Percentiles rank a stretch among this genome's conserved stretches.
These are phyloP conservation scores for Claviceps digitariae DNA, from an alignment of 2,329 filamentous ascomycete genomes.

Conservation along the genomic window DNA sequence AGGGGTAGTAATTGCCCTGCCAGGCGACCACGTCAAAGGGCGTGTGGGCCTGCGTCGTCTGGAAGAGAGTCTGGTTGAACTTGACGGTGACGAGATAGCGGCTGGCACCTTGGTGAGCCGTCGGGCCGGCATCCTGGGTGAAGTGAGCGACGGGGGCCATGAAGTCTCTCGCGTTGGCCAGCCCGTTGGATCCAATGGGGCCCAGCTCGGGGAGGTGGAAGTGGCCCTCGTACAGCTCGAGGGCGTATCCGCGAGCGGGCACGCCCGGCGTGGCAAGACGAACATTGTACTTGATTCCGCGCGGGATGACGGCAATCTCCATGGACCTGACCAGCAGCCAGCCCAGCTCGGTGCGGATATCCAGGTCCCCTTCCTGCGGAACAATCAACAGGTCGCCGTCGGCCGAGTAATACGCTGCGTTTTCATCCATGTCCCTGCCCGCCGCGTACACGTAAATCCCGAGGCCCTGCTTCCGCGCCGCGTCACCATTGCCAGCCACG, in stretches of 20 bases:
- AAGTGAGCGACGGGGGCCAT: slow-evolving; percentile 58
- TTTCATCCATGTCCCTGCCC: slow-evolving; percentile 61
- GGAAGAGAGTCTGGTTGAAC: slow-evolving; percentile 53
- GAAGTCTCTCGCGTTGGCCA: slow-evolving; percentile 67
- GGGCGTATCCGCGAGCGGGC: slow-evolving; percentile 57
- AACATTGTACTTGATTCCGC: slow-evolving; percentile 62
- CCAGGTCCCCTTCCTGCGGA: slow-evolving; percentile 57
- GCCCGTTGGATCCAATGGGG: slow-evolving; percentile 58
- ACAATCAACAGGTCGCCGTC: slow-evolving; percentile 71
- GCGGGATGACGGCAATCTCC: slow-evolving; percentile 64
- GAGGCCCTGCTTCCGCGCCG: slow-evolving; percentile 63
- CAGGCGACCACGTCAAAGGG: slow-evolving; percentile 72
- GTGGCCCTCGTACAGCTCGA: slow-evolving; percentile 62
- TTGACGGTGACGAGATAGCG: slow-evolving; percentile 39
- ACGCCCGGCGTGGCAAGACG: slow-evolving; percentile 37
- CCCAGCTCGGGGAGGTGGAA: slow-evolving; percentile 60
- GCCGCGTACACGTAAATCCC: slow-evolving; percentile 73
- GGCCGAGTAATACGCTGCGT: slow-evolving; percentile 69
- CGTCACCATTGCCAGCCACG: slow-evolving; percentile 67
- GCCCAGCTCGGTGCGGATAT: slow-evolving; percentile 68
- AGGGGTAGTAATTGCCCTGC: slow-evolving; percentile 71
- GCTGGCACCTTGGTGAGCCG: slow-evolving; percentile 22
- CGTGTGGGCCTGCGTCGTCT: slow-evolving; percentile 51
- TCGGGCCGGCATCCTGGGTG: slow-evolving; percentile 38
- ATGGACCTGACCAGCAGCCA: slow-evolving; percentile 61